Evolutionary conservation across 2,329 filamentous ascomycete species (phyloP).

Genomic region (Metarhizium robertsii): DNA sequence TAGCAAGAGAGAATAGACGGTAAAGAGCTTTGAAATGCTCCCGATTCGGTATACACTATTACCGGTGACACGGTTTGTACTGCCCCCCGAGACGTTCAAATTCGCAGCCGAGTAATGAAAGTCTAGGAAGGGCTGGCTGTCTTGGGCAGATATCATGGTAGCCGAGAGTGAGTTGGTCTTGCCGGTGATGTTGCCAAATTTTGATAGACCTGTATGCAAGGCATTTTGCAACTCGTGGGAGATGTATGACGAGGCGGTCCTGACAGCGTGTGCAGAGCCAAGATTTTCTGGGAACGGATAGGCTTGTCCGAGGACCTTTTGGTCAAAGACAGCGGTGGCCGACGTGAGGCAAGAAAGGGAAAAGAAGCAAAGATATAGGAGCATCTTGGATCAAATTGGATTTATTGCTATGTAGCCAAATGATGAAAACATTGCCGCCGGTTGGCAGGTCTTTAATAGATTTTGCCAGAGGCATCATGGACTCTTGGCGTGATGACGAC

Average conservation of each 20-base stretch:
- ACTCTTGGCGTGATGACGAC: no score
- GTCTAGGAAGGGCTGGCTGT: conserved; percentile 3
- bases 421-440: no score
- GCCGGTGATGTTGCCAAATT: conserved; percentile 5
- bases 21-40: conserved; percentile 8
- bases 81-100: conserved; percentile 9
- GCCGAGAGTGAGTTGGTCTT: conserved; percentile 8
- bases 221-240: conserved; percentile 1
- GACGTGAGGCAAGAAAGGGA: not conserved
- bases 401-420: no score
- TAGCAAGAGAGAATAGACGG: conserved; percentile 15
- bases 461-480: no score
- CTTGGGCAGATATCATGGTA: conserved; percentile 4
- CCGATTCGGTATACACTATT: conserved; percentile 10
- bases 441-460: no score
- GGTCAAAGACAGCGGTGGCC: not conserved
- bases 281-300: not conserved
- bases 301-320: not conserved
- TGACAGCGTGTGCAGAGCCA: not conserved
- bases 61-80: not conserved
- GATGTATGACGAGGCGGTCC: not conserved
- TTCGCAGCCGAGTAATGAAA: conserved; percentile 7
- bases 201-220: conserved; percentile 1
- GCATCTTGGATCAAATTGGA: no score
- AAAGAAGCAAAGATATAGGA: no score